A percentile compares a stretch with the other conserved stretches of the same genome.
phyloP scores from a whole-genome alignment of 1,139 yeast species.

The Suhomyces bolitotheri region DNA sequence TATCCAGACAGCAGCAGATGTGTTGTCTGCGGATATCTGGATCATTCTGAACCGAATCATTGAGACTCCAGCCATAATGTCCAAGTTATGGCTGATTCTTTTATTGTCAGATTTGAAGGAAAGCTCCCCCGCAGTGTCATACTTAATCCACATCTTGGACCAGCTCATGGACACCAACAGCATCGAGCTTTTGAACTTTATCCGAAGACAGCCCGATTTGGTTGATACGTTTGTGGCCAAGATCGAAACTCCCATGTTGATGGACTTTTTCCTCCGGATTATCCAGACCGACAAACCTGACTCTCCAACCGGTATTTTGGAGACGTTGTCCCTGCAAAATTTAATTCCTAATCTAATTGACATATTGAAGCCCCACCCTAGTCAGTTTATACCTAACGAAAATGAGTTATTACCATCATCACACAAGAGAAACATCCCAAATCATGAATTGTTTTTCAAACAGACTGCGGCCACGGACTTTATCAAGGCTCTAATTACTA shows the following conservation, averaged over 20 bases:
- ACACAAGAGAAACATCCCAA: constrained; percentile 26
- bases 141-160: constrained; percentile 45
- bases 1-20: constrained; percentile 45
- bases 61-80: constrained; percentile 44
- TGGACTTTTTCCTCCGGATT: constrained; percentile 57
- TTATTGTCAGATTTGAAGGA: constrained; percentile 39
- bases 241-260: constrained; percentile 58
- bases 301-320: constrained; percentile 62
- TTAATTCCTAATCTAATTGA: constrained; percentile 54
- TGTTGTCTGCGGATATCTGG: constrained; percentile 47
- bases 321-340: constrained; percentile 50
- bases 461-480: constrained; percentile 97
- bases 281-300: constrained; percentile 68
- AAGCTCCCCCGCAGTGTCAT: constrained; percentile 42
- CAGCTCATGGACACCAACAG: constrained; percentile 50
- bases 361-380: constrained; percentile 47
- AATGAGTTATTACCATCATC: background rate
- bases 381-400: constrained; percentile 28
- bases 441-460: constrained; percentile 50
- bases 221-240: constrained; percentile 57
- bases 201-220: constrained; percentile 50
- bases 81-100: constrained; percentile 45
- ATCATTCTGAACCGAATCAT: constrained; percentile 46
- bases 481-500: constrained; percentile 86
- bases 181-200: constrained; percentile 52